These are phyloP conservation scores for Neurospora sp. DNA, from an alignment of 495 filamentous ascomycete genomes.

Conservation along the genomic window DNA sequence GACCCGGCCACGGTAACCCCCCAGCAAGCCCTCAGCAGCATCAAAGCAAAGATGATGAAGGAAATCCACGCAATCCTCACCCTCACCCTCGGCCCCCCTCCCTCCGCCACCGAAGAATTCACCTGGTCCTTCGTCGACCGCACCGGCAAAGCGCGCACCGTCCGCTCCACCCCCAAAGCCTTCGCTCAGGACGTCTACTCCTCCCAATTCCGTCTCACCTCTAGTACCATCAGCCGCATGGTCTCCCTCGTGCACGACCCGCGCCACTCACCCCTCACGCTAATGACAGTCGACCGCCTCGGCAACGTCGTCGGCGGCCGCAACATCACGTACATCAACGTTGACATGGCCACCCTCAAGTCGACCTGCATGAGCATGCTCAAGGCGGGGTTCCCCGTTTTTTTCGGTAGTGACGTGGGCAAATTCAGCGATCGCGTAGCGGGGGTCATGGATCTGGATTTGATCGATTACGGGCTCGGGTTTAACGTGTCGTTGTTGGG, in stretches of 20 bases:
- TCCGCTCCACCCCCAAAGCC: slow-evolving; percentile 51
- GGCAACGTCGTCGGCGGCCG: slow-evolving; percentile 69
- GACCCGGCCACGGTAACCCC: slow-evolving; percentile 11
- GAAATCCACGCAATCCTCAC: slow-evolving; percentile 72
- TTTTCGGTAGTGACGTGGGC: slow-evolving; percentile 83
- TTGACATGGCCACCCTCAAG: slow-evolving; percentile 64
- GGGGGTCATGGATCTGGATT: slow-evolving; percentile 68
- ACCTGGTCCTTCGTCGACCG: slow-evolving; percentile 70
- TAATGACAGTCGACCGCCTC: slow-evolving; percentile 65
- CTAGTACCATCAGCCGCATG: slow-evolving; percentile 45
- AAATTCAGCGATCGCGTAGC: slow-evolving; percentile 54
- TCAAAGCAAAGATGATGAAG: slow-evolving; percentile 62
- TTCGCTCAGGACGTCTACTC: slow-evolving; percentile 53
- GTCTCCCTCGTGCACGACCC: slow-evolving; percentile 81
- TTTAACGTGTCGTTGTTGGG: slow-evolving; percentile 59
- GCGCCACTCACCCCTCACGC: slow-evolving; percentile 55
- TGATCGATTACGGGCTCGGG: slow-evolving; percentile 67
- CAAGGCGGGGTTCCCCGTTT: slow-evolving; percentile 61
- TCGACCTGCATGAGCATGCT: slow-evolving; percentile 65
- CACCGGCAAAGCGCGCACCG: slow-evolving; percentile 45
- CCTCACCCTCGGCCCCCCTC: slow-evolving; percentile 67
- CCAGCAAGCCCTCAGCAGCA: slow-evolving; percentile 24
- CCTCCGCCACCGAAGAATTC: slow-evolving; percentile 53
- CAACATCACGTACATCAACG: slow-evolving; percentile 70
- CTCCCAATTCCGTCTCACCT: slow-evolving; percentile 33